Percentiles rank a stretch among this genome's conserved stretches.
Evolutionary conservation across 108 stramenopile species (phyloP).

Genomic region (Stephanodiscus minutulus): DNA sequence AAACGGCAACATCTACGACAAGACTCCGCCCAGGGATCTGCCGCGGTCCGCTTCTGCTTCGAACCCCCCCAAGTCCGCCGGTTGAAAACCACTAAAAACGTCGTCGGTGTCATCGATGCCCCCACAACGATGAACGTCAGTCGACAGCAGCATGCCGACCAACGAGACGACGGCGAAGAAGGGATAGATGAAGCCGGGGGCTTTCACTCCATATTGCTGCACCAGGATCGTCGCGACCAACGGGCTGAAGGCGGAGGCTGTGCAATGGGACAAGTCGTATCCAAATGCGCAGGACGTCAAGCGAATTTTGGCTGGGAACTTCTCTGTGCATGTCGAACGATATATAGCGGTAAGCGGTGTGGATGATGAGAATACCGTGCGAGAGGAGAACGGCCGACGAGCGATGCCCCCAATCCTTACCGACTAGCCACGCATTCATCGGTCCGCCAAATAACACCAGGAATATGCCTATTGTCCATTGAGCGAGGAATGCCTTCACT

Average conservation of each 20-base stretch:
- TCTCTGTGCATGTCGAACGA: slow-evolving; percentile 25
- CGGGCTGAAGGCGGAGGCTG: slow-evolving; percentile 65
- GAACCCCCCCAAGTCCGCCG: neutral
- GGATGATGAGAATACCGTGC: neutral
- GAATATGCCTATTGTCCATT: slow-evolving; percentile 54
- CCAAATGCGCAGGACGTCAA: slow-evolving; percentile 64
- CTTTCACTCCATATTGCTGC: slow-evolving; percentile 40
- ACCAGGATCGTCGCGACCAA: slow-evolving; percentile 63
- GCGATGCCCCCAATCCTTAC: neutral
- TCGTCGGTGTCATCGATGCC: neutral
- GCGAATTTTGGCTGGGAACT: slow-evolving; percentile 56
- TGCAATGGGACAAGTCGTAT: slow-evolving; percentile 65
- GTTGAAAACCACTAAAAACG: neutral
- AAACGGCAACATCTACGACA: neutral
- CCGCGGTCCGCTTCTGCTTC: neutral
- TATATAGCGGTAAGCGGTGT: neutral
- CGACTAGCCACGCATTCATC: slow-evolving; percentile 63
- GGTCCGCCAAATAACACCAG: slow-evolving; percentile 66
- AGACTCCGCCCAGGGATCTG: neutral
- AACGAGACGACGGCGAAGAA: slow-evolving; percentile 29
- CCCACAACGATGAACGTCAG: neutral
- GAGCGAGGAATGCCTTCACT: slow-evolving; percentile 52
- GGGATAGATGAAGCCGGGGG: slow-evolving; percentile 57
- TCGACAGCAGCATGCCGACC: neutral
- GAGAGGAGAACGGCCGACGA: neutral